Base-by-base conservation (phyloP, 2,329 filamentous ascomycete species). In the Rutstroemia sp. region DNA sequence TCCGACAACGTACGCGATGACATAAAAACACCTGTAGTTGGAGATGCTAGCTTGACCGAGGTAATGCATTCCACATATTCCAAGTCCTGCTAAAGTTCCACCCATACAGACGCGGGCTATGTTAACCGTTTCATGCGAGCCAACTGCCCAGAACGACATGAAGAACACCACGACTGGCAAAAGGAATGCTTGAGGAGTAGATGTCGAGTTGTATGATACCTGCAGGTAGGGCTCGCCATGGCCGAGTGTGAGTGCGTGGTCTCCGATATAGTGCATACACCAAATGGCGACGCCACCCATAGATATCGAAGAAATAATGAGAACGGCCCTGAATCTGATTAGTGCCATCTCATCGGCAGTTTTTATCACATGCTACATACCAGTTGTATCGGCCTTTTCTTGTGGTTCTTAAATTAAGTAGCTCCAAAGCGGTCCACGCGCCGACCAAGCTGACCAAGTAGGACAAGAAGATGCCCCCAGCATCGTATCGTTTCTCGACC, bases 61-160 rank as follows among this genome's bases (percentile, higher is more conserved):
- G 66, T 94, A 95, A 70, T 95, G 88, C 90, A 95, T 94, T 34
- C 86, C 87, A 58, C 87, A 90, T 50, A 94, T 85, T 21, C 88
- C 85, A 5, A 83, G 76, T 14, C 90, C 90, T 1, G 87, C 86
- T 45, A 92, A 76, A 1, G 82, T 67, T 6, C 90, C 89, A 8
- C 87, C 86, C 5, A 81, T 66, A 7, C 78, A 67, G 10, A 88
- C 77, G 46, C 84, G 79, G 70, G 78, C 72, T 71, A 80, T 80
- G 18, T 77, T 79, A 14, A 86, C 76, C 27, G 70, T 74, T 60
- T 81, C 80, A 63, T 79, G 79, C 27, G 79, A 77, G 5, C 83
- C 88, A 46, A 87, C 82, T 37, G 84, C 78, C 58, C 86, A 78
- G 66, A 95, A 92, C 19, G 89, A 88, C 7, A 82, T 69, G 18